Evolutionary conservation across 257 asterid species (phyloP), one percentile per base, ranked within the genome.

Genomic region (Przewalskia tangutica): DNA sequence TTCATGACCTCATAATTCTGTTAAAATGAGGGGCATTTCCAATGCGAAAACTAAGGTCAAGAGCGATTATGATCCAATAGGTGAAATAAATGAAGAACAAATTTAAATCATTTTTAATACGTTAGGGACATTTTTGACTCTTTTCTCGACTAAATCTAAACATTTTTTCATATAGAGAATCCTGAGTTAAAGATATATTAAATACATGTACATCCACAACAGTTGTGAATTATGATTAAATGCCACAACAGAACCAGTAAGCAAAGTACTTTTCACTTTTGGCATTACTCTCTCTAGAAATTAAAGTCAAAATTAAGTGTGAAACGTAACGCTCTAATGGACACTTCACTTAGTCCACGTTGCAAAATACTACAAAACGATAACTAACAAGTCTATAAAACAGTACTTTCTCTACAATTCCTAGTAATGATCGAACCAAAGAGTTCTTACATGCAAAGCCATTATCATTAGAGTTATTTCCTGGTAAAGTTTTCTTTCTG

Each of bases 271-370:
- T 20, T 70, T 70, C 23, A 16, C n/a, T n/a, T 56, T 56, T n/a
- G 63, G 20, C 63, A 17, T 17, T 56, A 56, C 63, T 5, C 9
- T 42, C 1, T 11, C n/a, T n/a, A n/a, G n/a, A 42, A 9, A 27
- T n/a, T n/a, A n/a, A 70, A 70, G 77, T 70, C 77, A 70, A 70
- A 67, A 67, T 38, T 67, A 23, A 70, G 36, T 17, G 34, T 68
- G 77, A 70, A 70, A 70, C 56, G 77, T 42, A 70, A 70, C 77
- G 38, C 77, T 70, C 77, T 8, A n/a, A 42, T 70, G 77, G 55
- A 70, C 42, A 16, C 38, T 60, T 23, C 40, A 60, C 67, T 20
- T 10, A 60, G 36, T 44, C 56, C 77, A 70, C 77, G 77, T 70
- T 42, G 77, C 77, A 70, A 44, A 20, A 68, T n/a, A 60, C 40